Evolutionary conservation across 2,329 filamentous ascomycete species (phyloP).

Genomic region (Rhinocladiella similis): DNA sequence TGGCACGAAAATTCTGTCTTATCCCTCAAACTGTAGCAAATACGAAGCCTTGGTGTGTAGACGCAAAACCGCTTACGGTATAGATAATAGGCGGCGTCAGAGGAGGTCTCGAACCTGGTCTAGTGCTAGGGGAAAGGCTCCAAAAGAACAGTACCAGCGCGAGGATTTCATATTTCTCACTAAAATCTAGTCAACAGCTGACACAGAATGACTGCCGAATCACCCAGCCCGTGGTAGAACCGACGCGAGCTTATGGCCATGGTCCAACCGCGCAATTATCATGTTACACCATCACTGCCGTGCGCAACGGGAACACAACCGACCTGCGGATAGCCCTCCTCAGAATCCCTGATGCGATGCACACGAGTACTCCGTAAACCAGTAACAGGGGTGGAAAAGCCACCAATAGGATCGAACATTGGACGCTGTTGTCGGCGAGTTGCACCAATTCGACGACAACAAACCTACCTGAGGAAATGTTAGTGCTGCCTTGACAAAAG

Average conservation of each 20-base stretch:
- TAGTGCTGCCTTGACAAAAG: conserved; percentile 6
- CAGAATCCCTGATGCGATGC: background rate
- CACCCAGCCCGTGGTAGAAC: background rate
- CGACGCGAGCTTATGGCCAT: background rate
- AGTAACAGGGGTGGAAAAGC: background rate
- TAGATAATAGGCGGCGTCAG: no score
- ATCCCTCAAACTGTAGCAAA: background rate
- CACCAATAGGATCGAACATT: no score
- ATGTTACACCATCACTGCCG: background rate
- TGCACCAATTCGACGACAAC: background rate
- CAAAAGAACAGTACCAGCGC: no score
- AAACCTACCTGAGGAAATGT: conserved; percentile 13
- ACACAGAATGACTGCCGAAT: background rate
- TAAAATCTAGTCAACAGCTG: background rate
- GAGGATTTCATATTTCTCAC: no score
- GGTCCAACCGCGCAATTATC: background rate
- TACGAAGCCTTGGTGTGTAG: no score
- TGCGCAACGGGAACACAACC: background rate
- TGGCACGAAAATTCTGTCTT: background rate
- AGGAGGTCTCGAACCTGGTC: no score
- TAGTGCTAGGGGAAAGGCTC: no score
- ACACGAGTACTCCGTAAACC: background rate
- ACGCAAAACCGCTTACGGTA: no score
- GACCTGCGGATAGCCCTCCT: background rate
- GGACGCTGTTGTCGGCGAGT: no score